Evolutionary conservation across 495 filamentous ascomycete genomes (phyloP).

Genomic region (Penicillium angulare): DNA sequence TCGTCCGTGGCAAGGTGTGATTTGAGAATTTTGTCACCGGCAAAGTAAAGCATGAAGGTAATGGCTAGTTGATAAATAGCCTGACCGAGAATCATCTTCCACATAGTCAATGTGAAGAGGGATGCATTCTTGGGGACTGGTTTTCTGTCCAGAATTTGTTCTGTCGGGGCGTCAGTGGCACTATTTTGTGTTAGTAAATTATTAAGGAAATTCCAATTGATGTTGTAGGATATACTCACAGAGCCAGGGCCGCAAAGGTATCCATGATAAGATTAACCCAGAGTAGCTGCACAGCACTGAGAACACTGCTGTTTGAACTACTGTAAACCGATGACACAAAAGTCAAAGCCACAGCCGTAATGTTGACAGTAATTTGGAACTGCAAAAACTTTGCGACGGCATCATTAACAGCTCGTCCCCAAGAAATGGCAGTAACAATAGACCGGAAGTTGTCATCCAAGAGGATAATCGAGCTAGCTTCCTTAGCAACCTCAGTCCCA

Average conservation of each 20-base stretch:
- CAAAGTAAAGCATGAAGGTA: conserved; percentile 79
- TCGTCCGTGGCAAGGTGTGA: conserved; percentile 43
- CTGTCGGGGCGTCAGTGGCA: conserved; percentile 79
- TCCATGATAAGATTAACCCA: conserved; percentile 97
- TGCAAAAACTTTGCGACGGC: conserved; percentile 88
- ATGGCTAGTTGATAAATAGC: conserved; percentile 77
- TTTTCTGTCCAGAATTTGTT: conserved; percentile 75
- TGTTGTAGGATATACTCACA: conserved; percentile 32
- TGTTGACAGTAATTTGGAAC: conserved; percentile 90
- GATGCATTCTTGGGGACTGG: conserved; percentile 76
- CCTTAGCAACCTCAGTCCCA: conserved; percentile 91
- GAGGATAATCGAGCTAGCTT: conserved; percentile 87
- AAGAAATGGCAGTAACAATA: conserved; percentile 85
- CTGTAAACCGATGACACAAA: conserved; percentile 81
- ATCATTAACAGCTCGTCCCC: conserved; percentile 89
- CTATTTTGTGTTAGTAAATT: conserved; percentile 13
- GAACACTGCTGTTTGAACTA: conserved; percentile 61
- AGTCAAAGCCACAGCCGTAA: conserved; percentile 80
- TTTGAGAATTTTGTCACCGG: conserved; percentile 56
- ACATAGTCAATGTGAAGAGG: conserved; percentile 83
- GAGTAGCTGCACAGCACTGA: conserved; percentile 82
- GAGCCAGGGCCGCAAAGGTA: conserved; percentile 80
- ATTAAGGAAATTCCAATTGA: not conserved
- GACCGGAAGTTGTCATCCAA: conserved; percentile 90
- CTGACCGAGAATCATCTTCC: conserved; percentile 94